phyloP scores from a whole-genome alignment of 768 basidiomycete species.

The Kwoniella sp. region DNA sequence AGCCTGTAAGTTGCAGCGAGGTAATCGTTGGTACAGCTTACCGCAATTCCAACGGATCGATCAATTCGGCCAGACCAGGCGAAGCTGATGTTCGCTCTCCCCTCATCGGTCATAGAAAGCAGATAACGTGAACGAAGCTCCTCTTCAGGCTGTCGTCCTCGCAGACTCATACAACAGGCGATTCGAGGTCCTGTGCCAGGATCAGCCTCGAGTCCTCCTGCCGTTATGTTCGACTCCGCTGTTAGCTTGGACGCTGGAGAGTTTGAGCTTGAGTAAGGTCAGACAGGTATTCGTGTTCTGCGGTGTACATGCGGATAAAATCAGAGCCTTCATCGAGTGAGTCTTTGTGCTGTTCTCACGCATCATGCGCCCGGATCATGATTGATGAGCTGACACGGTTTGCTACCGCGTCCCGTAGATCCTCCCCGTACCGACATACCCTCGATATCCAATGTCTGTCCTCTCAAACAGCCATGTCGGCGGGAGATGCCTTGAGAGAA shows the following conservation, averaged over 20 bases:
- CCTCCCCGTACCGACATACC: constrained; percentile 36
- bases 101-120: constrained; percentile 31
- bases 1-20: constrained; percentile 38
- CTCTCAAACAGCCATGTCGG: constrained; percentile 49
- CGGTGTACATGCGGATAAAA: constrained; percentile 81
- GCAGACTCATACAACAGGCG: constrained; percentile 95
- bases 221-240: constrained; percentile 92
- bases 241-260: constrained; percentile 95
- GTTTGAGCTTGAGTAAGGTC: constrained; percentile 88
- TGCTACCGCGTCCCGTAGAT: no score
- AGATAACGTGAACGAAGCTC: constrained; percentile 64
- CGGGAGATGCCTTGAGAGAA: constrained; percentile 56
- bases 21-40: no score
- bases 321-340: constrained; percentile 82
- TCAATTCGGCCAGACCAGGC: no score
- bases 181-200: constrained; percentile 84
- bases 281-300: constrained; percentile 96
- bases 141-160: constrained; percentile 90
- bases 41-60: no score
- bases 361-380: not conserved
- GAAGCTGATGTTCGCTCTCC: not conserved
- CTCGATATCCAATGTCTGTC: constrained; percentile 51
- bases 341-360: constrained; percentile 52
- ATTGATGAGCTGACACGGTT: not conserved
- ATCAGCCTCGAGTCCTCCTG: constrained; percentile 84